Base-by-base conservation (phyloP, 306 rosid species). In the Corylus avellana region DNA sequence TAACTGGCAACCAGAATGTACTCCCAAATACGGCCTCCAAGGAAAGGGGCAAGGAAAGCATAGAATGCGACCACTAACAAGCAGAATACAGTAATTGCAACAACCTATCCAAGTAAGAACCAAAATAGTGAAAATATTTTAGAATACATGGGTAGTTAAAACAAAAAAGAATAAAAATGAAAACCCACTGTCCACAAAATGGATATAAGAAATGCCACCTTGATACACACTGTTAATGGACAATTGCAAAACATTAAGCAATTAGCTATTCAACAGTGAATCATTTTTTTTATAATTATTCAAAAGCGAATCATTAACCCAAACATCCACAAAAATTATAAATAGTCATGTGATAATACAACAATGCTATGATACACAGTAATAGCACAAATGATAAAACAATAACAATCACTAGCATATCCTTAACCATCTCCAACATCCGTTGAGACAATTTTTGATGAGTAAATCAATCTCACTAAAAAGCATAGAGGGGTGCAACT, bases 11-110 rank as follows among this genome's bases (percentile, higher is more conserved):
- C 79, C 84, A 91, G 81, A 80, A 82, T 75, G 82, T 93, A 91
- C 84, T 90, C 97, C 95, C 91, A 89, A 72, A 89, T 80, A 44
- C 53, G 90, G n/a, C 93, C 97, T 85, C 98, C 98, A 46, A 91
- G 86, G 87, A 93, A 93, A 78, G 98, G 98, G 55, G 97, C 97
- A 79, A 93, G 89, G 87, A 93, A 93, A 78, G 95, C 97, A 79
- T 91, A 93, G 84, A 93, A 93, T 32, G 98, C 98, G 20, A 93
- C 91, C 86, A 91, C 98, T 86, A 93, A 82, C 81, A 93, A 82
- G 86, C 89, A 91, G 83, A 93, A 93, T 44, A 91, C 98, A 20
- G 98, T 93, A 70, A 93, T 91, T 44, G 98, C 98, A 76, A 91
- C 89, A 83, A 93, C 98, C 98, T 93, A 78, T 72, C 81, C 87